Conservation (phyloP, 495 filamentous ascomycete genomes). For the Hyaloscypha bicolor region DNA sequence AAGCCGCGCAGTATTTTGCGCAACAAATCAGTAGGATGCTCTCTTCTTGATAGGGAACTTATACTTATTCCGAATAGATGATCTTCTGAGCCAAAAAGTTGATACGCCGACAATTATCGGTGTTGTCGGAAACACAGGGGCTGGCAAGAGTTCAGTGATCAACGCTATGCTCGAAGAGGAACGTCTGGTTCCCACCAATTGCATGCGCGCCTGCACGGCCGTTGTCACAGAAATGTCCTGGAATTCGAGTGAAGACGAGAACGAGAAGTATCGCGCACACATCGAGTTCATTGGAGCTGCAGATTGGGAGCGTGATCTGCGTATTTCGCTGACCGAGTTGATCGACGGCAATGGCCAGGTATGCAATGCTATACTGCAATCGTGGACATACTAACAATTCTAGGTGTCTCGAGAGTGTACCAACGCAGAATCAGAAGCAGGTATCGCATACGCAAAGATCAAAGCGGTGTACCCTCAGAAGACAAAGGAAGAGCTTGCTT, state of each 20-base stretch:
- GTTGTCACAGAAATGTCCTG: constrained; percentile 67
- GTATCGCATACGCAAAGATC: constrained; percentile 59
- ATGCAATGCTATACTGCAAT: constrained; percentile 42
- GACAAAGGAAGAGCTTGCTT: constrained; percentile 47
- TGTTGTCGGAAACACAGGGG: constrained; percentile 52
- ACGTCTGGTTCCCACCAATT: constrained; percentile 15
- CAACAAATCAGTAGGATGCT: too few species aligned
- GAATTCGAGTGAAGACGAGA: constrained; percentile 47
- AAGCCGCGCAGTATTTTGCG: too few species aligned
- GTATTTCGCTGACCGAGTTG: too few species aligned
- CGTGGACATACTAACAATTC: constrained; percentile 50
- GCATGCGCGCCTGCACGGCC: constrained; percentile 61
- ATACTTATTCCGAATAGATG: neutral
- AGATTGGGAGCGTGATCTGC: constrained; percentile 57
- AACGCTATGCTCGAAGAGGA: constrained; percentile 50
- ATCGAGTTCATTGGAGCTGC: constrained; percentile 59
- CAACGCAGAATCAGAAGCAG: constrained; percentile 32
- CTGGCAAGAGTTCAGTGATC: constrained; percentile 52
- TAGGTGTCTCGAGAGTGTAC: constrained; percentile 38
- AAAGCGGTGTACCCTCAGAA: constrained; percentile 62
- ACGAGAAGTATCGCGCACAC: constrained; percentile 55
- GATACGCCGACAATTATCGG: constrained; percentile 41
- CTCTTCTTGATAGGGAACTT: too few species aligned
- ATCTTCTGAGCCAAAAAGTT: neutral
- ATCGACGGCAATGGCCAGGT: too few species aligned